These are phyloP conservation scores for Anisodus tanguticus DNA, from an alignment of 257 asterid genomes.

Conservation along the genomic window DNA sequence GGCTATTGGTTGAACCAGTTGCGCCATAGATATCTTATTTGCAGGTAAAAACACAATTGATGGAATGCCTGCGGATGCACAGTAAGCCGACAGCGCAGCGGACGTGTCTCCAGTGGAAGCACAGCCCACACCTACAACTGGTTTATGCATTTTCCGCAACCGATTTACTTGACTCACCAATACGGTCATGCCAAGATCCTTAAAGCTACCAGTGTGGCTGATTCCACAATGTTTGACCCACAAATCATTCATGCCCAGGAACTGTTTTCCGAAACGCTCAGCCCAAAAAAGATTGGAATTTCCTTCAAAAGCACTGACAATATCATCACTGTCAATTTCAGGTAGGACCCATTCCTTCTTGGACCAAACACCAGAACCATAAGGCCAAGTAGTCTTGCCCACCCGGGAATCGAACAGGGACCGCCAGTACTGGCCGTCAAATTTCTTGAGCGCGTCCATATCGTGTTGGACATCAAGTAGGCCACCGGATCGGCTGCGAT, in stretches of 20 bases:
- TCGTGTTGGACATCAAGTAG: slow-evolving; percentile 84
- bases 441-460: slow-evolving; percentile 68
- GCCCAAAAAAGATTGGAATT: slow-evolving; percentile 79
- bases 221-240: slow-evolving; percentile 91
- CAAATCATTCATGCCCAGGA: slow-evolving; percentile 78
- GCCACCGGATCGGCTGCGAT: slow-evolving; percentile 86
- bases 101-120: slow-evolving; percentile 88
- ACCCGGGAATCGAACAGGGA: slow-evolving; percentile 78
- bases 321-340: slow-evolving; percentile 70
- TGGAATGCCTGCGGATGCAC: slow-evolving; percentile 85
- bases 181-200: slow-evolving; percentile 86
- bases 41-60: slow-evolving; percentile 82
- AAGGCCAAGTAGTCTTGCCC: slow-evolving; percentile 90
- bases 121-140: slow-evolving; percentile 82
- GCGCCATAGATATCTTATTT: slow-evolving; percentile 69
- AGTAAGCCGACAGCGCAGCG: slow-evolving; percentile 79
- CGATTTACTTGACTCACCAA: slow-evolving; percentile 81
- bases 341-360: slow-evolving; percentile 86
- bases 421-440: slow-evolving; percentile 81
- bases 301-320: slow-evolving; percentile 76
- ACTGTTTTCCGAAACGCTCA: slow-evolving; percentile 86
- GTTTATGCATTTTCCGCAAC: slow-evolving; percentile 69
- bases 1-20: slow-evolving; percentile 85
- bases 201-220: slow-evolving; percentile 80
- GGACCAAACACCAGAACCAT: slow-evolving; percentile 88